These are phyloP conservation scores for Mrakia hoshinonis DNA, from an alignment of 768 basidiomycete species.

Conservation along the genomic window DNA sequence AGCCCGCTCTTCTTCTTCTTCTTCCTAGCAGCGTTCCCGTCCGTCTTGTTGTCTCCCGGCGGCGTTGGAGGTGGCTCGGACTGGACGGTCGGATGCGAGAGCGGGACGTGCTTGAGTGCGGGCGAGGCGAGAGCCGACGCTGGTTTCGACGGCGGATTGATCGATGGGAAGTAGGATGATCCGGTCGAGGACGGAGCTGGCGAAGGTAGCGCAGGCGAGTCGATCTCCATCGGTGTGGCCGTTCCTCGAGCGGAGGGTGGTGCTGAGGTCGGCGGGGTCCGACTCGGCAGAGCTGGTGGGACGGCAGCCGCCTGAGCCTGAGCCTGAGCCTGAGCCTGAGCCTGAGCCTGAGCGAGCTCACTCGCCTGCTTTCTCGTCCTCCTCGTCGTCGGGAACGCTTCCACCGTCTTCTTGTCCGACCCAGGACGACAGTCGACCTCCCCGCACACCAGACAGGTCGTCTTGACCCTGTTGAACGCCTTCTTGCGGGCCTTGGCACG, in stretches of 20 bases:
- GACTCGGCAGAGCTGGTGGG: background rate
- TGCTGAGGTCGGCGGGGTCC: background rate
- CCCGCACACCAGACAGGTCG: constrained; percentile 6
- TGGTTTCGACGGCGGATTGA: background rate
- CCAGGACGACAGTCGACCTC: background rate
- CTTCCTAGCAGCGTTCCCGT: background rate
- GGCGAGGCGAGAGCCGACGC: constrained; percentile 7
- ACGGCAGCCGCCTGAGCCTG: too few relatives aligned
- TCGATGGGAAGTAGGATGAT: background rate
- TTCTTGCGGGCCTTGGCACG: background rate
- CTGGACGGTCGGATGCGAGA: background rate
- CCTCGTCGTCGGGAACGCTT: constrained; percentile 13
- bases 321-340: background rate
- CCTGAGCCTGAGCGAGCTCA: background rate
- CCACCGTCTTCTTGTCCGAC: constrained; percentile 1
- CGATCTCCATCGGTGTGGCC: constrained; percentile 1
- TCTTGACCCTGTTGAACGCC: background rate
- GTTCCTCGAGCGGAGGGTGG: background rate
- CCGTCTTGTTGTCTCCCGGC: background rate
- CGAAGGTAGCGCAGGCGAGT: background rate
- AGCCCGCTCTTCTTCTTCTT: constrained; percentile 16
- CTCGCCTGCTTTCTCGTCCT: constrained; percentile 11
- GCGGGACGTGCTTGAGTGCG: constrained; percentile 4
- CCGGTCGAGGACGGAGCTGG: background rate
- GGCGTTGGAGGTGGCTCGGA: background rate